These are phyloP conservation scores for Wickerhamiella alocasiicola DNA, from an alignment of 805 yeast genomes.

Conservation along the genomic window DNA sequence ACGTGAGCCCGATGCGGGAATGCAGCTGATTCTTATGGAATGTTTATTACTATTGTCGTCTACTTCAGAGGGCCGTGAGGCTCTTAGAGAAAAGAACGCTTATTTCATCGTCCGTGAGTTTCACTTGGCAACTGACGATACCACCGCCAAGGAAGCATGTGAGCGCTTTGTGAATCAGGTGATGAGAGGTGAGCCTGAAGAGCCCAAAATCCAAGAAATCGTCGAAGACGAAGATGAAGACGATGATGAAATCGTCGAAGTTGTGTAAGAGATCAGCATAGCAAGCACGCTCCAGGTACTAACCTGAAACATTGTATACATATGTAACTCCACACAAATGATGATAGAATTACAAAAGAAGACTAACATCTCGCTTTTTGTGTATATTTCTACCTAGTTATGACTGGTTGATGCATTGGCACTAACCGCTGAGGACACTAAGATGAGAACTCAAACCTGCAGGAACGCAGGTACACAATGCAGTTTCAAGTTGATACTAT, in stretches of 20 bases:
- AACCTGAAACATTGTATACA: too few relatives aligned
- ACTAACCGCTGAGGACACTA: too few relatives aligned
- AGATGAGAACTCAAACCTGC: too few relatives aligned
- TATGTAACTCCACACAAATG: too few relatives aligned
- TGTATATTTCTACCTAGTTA: too few relatives aligned
- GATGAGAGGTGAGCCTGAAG: conserved; percentile 72
- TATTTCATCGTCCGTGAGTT: conserved; percentile 80
- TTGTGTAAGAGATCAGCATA: too few relatives aligned
- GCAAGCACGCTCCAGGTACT: too few relatives aligned
- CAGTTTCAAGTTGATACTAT: too few relatives aligned
- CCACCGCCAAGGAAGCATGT: conserved; percentile 51
- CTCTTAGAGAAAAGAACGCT: conserved; percentile 65
- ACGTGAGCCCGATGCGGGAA: conserved; percentile 59
- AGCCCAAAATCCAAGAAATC: conserved; percentile 23
- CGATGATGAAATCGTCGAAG: conserved; percentile 37
- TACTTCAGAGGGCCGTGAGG: conserved; percentile 59
- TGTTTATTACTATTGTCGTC: conserved; percentile 68
- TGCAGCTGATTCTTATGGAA: conserved; percentile 62
- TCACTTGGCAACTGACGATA: conserved; percentile 41
- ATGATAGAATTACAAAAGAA: too few relatives aligned
- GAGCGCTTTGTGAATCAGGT: conserved; percentile 80
- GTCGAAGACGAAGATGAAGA: conserved; percentile 8
- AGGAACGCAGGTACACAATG: too few relatives aligned
- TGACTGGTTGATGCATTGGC: too few relatives aligned
- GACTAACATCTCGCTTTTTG: too few relatives aligned